A percentile compares a stretch with the other conserved stretches of the same genome.
phyloP scores from a whole-genome alignment of 306 rosid genomes.

The Casuarina equisetifolia region DNA sequence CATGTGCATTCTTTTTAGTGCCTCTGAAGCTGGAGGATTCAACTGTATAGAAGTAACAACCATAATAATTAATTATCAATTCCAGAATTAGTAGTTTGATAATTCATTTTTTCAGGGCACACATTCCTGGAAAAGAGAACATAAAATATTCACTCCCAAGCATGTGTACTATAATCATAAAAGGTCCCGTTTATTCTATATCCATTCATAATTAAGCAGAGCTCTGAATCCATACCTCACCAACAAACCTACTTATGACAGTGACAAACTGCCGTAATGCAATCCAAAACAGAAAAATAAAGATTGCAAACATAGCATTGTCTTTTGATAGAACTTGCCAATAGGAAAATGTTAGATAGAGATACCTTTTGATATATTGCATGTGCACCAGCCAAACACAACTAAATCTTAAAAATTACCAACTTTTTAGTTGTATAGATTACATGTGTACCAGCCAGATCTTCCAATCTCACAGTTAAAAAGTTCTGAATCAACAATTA shows the following conservation, averaged over 20 bases:
- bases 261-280: not conserved
- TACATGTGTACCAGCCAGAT: not conserved
- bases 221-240: not conserved
- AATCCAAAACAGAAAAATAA: not conserved
- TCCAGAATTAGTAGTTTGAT: constrained; percentile 8
- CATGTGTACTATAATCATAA: not conserved
- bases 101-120: not conserved
- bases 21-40: constrained; percentile 84
- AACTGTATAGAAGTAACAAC: constrained; percentile 53
- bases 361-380: too few species aligned
- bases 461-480: not conserved
- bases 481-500: not conserved
- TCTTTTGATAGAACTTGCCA: too few species aligned
- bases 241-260: not conserved
- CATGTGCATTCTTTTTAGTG: constrained; percentile 90
- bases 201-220: not conserved
- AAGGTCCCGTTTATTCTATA: not conserved
- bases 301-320: not conserved
- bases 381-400: not conserved
- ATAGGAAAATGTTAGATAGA: too few species aligned
- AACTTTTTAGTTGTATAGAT: not conserved
- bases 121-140: not conserved
- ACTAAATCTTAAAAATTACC: not conserved
- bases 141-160: not conserved
- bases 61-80: constrained; percentile 20